Conservation (phyloP, 2,329 filamentous ascomycete genomes). For the Rosellinia necatrix region DNA sequence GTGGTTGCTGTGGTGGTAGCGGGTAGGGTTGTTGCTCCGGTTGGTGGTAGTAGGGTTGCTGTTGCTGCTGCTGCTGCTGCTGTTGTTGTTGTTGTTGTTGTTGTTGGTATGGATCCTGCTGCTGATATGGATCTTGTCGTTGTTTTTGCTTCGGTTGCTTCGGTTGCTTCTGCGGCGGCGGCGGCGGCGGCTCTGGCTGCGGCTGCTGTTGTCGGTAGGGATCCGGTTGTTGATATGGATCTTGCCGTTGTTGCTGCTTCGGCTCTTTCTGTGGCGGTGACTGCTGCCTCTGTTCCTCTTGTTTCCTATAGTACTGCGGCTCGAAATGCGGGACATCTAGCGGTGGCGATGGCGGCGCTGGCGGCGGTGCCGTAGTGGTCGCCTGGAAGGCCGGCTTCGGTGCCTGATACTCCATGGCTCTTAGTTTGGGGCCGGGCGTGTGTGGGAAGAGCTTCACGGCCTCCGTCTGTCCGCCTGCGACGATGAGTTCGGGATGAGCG, state of each 20-base stretch:
- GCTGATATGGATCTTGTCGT: not conserved
- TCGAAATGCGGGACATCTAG: not conserved
- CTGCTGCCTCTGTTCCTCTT: too few species aligned
- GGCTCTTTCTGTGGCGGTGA: too few species aligned
- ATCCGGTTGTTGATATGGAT: too few species aligned
- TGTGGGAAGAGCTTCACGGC: too few species aligned
- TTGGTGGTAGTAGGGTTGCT: not conserved
- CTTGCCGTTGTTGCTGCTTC: too few species aligned
- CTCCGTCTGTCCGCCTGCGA: not conserved
- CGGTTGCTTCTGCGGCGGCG: too few species aligned
- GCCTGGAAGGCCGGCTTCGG: constrained; percentile 14
- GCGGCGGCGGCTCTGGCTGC: not conserved
- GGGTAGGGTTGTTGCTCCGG: not conserved
- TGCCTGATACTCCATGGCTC: constrained; percentile 15
- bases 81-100: not conserved
- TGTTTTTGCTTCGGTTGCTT: not conserved
- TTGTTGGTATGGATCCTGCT: not conserved
- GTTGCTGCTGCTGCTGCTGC: constrained; percentile 1
- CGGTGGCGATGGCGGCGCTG: not conserved
- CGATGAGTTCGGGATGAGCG: not conserved
- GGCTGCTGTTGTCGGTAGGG: not conserved
- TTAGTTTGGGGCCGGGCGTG: too few species aligned
- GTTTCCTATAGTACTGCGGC: too few species aligned
- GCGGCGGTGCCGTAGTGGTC: not conserved
- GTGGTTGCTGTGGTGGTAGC: not conserved